Conservation (phyloP, 306 rosid species). For the Purshia tridentata region DNA sequence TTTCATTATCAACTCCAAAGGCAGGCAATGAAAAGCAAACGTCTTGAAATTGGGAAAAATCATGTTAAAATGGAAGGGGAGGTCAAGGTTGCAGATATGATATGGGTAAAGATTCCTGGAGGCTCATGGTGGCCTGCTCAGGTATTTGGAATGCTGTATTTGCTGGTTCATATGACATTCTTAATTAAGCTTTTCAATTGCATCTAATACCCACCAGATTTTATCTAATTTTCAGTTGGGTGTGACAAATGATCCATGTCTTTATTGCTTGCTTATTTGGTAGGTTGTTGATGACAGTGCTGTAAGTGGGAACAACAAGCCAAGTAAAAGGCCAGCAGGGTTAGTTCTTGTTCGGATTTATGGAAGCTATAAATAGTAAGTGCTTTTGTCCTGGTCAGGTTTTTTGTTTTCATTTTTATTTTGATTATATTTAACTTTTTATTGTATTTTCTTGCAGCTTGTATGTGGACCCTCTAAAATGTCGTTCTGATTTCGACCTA, state of each 20-base stretch:
- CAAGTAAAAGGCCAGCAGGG: constrained; percentile 26
- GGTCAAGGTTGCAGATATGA: constrained; percentile 44
- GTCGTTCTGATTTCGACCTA: constrained; percentile 45
- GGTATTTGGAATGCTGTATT: constrained; percentile 34
- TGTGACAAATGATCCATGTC: background rate
- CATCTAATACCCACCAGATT: constrained; percentile 1
- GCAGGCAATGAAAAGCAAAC: constrained; percentile 21
- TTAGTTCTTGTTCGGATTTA: constrained; percentile 66
- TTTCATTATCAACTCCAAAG: background rate
- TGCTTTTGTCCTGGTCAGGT: constrained; percentile 21
- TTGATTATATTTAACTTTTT: constrained; percentile 4
- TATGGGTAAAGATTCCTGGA: constrained; percentile 40
- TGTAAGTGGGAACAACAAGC: constrained; percentile 30
- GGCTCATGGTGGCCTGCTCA: constrained; percentile 79
- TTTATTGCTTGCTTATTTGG: constrained; percentile 19
- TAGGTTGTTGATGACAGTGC: constrained; percentile 58
- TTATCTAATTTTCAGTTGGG: background rate
- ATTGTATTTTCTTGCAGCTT: constrained; percentile 41
- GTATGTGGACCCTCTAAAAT: constrained; percentile 60
- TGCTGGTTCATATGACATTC: background rate
- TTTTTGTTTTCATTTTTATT: constrained; percentile 9
- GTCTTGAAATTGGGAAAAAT: constrained; percentile 13
- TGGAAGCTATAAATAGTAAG: constrained; percentile 61
- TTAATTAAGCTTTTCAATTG: constrained; percentile 1
- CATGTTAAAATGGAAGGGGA: constrained; percentile 20